phyloP scores from a whole-genome alignment of 2,329 filamentous ascomycete species.

The Fonsecaea pugnacius region DNA sequence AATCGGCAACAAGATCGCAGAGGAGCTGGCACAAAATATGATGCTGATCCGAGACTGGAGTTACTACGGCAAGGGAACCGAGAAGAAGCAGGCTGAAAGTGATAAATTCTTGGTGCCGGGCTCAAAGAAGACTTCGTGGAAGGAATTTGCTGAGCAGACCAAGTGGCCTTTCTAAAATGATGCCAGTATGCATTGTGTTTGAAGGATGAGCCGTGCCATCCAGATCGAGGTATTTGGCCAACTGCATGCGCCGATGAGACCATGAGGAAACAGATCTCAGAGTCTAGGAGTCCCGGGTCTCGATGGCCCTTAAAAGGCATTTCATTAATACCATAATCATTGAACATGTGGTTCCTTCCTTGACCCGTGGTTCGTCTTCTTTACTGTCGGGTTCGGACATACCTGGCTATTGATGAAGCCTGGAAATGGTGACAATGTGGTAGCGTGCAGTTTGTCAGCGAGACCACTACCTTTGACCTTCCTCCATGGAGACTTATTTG shows the following conservation, averaged over 20 bases:
- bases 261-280: neutral
- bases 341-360: neutral
- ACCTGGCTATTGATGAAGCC: too few species aligned
- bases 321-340: neutral
- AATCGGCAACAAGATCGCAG: slow-evolving; percentile 47
- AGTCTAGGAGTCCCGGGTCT: too few species aligned
- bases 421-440: neutral
- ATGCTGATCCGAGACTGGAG: slow-evolving; percentile 57
- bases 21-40: slow-evolving; percentile 61
- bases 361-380: neutral
- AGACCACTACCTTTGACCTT: neutral
- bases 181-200: neutral
- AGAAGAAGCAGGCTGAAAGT: slow-evolving; percentile 34
- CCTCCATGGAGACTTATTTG: too few species aligned
- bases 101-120: slow-evolving; percentile 29
- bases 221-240: neutral
- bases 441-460: neutral
- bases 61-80: slow-evolving; percentile 55
- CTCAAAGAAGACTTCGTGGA: slow-evolving; percentile 28
- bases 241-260: neutral
- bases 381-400: too few species aligned
- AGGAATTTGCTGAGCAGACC: slow-evolving; percentile 26
- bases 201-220: neutral
- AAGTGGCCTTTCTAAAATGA: slow-evolving; percentile 22
- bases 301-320: neutral